Evolutionary conservation across 345 rosid genomes (phyloP), one percentile per base, ranked within the genome.

Genomic region (Orychophragmus violaceus): DNA sequence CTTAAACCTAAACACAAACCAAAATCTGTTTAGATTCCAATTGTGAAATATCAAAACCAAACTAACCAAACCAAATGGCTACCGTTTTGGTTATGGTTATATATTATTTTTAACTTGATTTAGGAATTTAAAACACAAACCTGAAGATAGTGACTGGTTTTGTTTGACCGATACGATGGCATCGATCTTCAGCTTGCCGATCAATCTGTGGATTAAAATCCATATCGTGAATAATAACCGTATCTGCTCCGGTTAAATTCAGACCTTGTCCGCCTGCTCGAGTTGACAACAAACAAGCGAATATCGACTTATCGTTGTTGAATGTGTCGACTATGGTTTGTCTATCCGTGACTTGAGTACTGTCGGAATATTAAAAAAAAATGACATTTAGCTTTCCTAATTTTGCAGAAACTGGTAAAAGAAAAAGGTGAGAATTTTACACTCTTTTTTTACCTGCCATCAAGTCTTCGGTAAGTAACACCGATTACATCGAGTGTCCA

Each of bases 261-360:
- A 95, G 84, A 57, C 99, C 97, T 83, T 95, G 96, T 17, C 99
- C 97, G 45, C 97, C 97, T 17, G 97, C 97, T 83, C 95, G 79
- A 0, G 96, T 89, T 2, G 97, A 87, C 64, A 95, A 81, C 66
- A 89, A 67, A 71, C 95, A 91, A 4, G 97, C 99, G 60, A 84
- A 88, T 66, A 87, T 85, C 12, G 96, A 87, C 64, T 77, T 75
- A 68, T 91, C 91, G 19, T 71, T 81, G 71, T 89, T 95, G 85
- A 95, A 95, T 19, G 79, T 65, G 61, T 95, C 99, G 0, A 89
- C 99, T 75, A 91, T 91, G 62, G 76, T 81, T 76, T 91, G 99
- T 69, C 97, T 84, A 52, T 85, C 97, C 2, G 87, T 82, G 63
- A 91, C 97, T 80, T 80, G 96, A 36, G 96, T 89, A 72, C 96